Conservation (phyloP, 257 asterid genomes). For the Nicotiana otophora region DNA sequence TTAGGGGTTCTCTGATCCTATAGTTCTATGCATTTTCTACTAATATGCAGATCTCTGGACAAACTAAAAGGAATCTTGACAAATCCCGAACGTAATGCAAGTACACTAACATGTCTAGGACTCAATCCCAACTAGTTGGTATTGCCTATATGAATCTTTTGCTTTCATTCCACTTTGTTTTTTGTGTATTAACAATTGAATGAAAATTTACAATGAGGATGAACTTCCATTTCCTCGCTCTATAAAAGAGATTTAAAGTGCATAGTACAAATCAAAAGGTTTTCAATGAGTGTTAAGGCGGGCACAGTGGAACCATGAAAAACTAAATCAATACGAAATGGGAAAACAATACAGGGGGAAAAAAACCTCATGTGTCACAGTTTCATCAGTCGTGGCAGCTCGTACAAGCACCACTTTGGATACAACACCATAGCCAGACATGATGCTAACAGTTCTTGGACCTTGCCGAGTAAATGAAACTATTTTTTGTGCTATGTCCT, state of each 20-base stretch:
- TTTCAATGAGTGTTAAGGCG: background rate
- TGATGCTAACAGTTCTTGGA: conserved; percentile 48
- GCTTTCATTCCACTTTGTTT: background rate
- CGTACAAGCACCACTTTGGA: conserved; percentile 54
- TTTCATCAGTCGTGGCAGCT: conserved; percentile 54
- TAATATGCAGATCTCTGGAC: too few species aligned
- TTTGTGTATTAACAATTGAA: background rate
- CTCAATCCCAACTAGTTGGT: background rate
- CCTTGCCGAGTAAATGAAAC: conserved; percentile 53
- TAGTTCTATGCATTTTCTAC: too few species aligned
- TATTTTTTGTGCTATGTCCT: conserved; percentile 59
- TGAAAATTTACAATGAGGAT: background rate
- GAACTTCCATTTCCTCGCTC: background rate
- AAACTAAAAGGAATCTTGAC: too few species aligned
- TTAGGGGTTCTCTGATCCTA: too few species aligned
- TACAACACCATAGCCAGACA: conserved; percentile 53
- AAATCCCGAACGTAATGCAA: too few species aligned
- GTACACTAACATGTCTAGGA: too few species aligned
- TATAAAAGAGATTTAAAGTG: background rate
- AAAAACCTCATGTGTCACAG: conserved; percentile 59
- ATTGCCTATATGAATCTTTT: background rate
- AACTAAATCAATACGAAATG: background rate
- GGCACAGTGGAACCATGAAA: background rate
- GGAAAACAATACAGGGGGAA: background rate
- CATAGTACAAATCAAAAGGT: background rate